These are phyloP conservation scores for Trichaptum fuscoviolaceum DNA, from an alignment of 768 basidiomycete genomes.

Conservation along the genomic window DNA sequence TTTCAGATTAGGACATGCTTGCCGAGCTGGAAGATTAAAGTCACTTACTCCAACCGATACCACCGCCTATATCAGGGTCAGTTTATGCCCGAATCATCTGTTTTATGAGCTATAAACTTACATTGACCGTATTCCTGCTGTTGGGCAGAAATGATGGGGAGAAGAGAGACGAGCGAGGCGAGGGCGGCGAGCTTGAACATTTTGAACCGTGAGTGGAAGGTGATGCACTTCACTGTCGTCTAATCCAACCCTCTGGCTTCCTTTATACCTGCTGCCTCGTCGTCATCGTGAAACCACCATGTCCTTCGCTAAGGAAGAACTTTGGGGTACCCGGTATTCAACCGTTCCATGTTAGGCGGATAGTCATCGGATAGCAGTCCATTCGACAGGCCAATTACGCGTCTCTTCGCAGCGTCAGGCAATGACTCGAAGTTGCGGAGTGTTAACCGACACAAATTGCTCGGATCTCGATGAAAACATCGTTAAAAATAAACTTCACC, in stretches of 20 bases:
- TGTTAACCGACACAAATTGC: neutral
- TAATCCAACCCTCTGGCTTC: neutral
- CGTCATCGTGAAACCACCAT: neutral
- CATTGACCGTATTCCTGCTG: conserved; percentile 46
- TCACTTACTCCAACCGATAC: conserved; percentile 43
- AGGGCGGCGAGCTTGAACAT: conserved; percentile 47
- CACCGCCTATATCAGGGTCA: conserved; percentile 27
- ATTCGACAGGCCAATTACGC: neutral
- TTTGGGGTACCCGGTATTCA: neutral
- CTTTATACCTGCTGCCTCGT: neutral
- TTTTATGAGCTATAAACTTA: neutral
- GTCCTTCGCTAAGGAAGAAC: neutral
- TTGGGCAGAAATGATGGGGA: conserved; percentile 41
- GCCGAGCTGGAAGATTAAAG: neutral
- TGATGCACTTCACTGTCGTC: neutral
- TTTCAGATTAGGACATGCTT: neutral
- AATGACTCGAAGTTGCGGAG: neutral
- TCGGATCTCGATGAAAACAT: neutral
- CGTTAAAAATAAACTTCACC: neutral
- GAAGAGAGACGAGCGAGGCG: conserved; percentile 35
- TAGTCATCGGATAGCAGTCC: neutral
- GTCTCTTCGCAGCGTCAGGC: neutral
- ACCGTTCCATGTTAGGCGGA: neutral
- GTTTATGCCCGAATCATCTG: neutral
- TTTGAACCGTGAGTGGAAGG: conserved; percentile 12